phyloP scores from a whole-genome alignment of 2,329 filamentous ascomycete genomes.

The Ascochyta rabiei region DNA sequence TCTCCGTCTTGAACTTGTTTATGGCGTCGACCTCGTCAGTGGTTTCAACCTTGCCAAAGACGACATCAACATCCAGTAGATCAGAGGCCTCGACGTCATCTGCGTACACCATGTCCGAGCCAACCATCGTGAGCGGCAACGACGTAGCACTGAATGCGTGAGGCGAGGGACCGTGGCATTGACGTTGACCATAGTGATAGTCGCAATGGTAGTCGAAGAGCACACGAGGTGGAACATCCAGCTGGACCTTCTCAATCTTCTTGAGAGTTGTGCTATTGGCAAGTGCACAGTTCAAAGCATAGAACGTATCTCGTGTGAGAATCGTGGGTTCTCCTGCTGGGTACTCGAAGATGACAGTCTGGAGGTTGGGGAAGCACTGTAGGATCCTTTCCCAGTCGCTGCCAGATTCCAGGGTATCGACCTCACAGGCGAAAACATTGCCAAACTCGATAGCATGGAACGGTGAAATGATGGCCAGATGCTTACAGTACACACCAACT shows the following conservation, averaged over 20 bases:
- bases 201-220: constrained; percentile 9
- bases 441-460: constrained; percentile 21
- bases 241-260: not conserved
- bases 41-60: not conserved
- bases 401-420: constrained; percentile 4
- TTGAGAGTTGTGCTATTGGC: not conserved
- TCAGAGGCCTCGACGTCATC: constrained; percentile 2
- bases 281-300: constrained; percentile 13
- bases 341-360: constrained; percentile 17
- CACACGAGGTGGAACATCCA: constrained; percentile 3
- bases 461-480: constrained; percentile 19
- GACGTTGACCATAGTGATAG: not conserved
- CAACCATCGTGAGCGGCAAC: constrained; percentile 3
- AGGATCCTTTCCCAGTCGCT: constrained; percentile 27
- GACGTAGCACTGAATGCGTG: not conserved
- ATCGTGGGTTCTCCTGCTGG: not conserved
- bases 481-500: constrained; percentile 21
- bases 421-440: constrained; percentile 15
- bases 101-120: constrained; percentile 2
- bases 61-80: not conserved
- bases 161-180: not conserved
- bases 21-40: not conserved
- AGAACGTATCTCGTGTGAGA: constrained; percentile 13
- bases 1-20: not conserved
- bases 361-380: constrained; percentile 21